Evolutionary conservation across 768 basidiomycete genomes (phyloP).

Genomic region (Favolaschia claudopus): DNA sequence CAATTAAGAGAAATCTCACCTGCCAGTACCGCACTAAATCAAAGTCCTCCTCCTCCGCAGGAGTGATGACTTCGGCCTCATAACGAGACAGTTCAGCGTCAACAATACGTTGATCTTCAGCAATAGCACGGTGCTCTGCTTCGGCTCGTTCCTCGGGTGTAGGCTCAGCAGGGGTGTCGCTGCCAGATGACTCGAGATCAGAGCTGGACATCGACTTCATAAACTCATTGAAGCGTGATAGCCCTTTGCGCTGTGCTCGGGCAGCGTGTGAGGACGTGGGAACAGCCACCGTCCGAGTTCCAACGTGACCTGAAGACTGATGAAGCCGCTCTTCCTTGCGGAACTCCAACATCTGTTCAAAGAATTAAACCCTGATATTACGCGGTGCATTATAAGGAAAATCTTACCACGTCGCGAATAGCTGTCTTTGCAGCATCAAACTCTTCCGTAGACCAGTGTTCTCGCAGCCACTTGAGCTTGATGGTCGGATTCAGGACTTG

Average conservation of each 20-base stretch:
- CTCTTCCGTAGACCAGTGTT: slow-evolving; percentile 6
- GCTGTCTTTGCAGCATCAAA: neutral
- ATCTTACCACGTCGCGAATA: neutral
- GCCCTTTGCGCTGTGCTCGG: neutral
- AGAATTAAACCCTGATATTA: neutral
- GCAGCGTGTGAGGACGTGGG: neutral
- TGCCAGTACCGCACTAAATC: slow-evolving; percentile 5
- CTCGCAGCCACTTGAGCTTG: slow-evolving; percentile 13
- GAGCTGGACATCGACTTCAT: neutral
- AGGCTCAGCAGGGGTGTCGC: too few species aligned
- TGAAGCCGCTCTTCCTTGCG: slow-evolving; percentile 3
- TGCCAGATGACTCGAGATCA: neutral
- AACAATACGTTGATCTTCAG: slow-evolving; percentile 1
- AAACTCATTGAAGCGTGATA: neutral
- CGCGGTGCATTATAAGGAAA: too few species aligned
- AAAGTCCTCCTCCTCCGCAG: slow-evolving; percentile 1
- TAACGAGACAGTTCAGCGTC: neutral
- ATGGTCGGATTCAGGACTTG: slow-evolving; percentile 27
- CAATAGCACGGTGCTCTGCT: neutral
- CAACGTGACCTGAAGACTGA: neutral
- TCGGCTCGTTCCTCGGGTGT: slow-evolving; percentile 3
- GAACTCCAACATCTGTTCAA: slow-evolving; percentile 3
- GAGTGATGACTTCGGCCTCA: neutral
- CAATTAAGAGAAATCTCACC: neutral
- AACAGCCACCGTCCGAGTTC: neutral